Base-by-base conservation (phyloP, 2,329 filamentous ascomycete genomes). In the Alternaria sp. region DNA sequence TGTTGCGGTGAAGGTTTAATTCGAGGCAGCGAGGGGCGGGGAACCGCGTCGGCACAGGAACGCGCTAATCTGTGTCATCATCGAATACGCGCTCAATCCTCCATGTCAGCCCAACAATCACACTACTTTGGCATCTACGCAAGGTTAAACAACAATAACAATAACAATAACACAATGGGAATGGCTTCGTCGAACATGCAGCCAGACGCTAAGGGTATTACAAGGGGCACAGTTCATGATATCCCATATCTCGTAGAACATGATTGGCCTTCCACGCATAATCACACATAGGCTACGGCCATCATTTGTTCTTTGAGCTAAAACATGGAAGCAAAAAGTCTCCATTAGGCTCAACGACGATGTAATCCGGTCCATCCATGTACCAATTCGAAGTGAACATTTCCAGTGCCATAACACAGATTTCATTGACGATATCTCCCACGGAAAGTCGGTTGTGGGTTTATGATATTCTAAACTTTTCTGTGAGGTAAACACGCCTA, bases 31-130 rank as follows among this genome's bases (percentile, higher is more conserved):
- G 22, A 24, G n/a, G 47, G 54, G 54, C 54, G 54, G 54, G 54
- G 54, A 57, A 57, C 54, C 54, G 54, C 41, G 32, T 53, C 54
- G 54, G 54, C 48, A 38, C 39, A 38, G 18, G n/a, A 26, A 38
- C 39, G 39, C 54, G 28, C 47, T 41, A 41, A 24, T 47, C 22
- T 18, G 32, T 26, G 32, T 52, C 36, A 30, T 41, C 24, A 32
- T 52, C 16, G 14, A 48, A 38, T 36, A 16, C 20, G 46, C 46
- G 32, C 32, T 26, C 46, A 20, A 24, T 49, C 8, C 20, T 49
- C 32, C 30, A 36, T 48, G 32, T n/a, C 32, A 49, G 34, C 46
- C 14, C 12, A 26, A 38, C 30, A 7, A 36, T 36, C 20, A 49
- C 32, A 49, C 32, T 16, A n/a, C 22, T 38, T 22, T 38, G 32